Evolutionary conservation across 192 early-diverging fungal species (phyloP), one percentile per base, ranked within the genome.

Genomic region (Coemansia sp.): DNA sequence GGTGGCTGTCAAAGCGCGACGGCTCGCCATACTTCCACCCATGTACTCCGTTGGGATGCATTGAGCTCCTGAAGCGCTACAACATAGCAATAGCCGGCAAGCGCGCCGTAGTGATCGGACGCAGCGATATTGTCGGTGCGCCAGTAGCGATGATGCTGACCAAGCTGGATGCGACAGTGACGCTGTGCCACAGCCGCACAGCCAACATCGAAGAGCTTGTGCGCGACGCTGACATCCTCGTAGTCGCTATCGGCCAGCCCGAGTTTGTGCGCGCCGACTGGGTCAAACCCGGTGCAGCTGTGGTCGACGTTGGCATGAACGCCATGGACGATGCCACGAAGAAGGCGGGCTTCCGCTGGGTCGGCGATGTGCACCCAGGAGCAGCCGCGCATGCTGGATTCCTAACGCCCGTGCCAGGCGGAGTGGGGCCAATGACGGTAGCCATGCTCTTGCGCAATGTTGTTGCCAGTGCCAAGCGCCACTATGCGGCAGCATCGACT

Each of bases 361-460:
- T 95, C 21, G 97, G 97, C 59, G 97, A 99, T 74, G 95, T 97
- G 34, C 92, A 96, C 35, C 84, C 88, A 2, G 76, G 68, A 5
- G 94, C 92, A 6, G 73, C 70, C 13, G 38, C 85, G 39, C 86
- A 90, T 4, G 96, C 95, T 0, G 83, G 88, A 16, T 85, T 86
- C 40, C 94, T 97, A 70, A 98, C 96, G 9, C 95, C 97, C 2
- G 97, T 99, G 48, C 97, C 97, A 38, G 96, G 96, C 34, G 96
- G 97, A 38, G 97, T 99, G n/a, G 97, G 97, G 0, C 97, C 97
- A 6, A 99, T 99, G 97, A 99, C 97, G 8, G 96, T 99, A 8
- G 94, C 95, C 46, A 98, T 99, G 96, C 82, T 99, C 13, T 81
- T 99, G 82, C 76, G 91, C 60, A 99, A 99, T 80, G 95, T 92